Percentiles rank a stretch among this genome's conserved stretches.
Evolutionary conservation across 768 basidiomycete species (phyloP).

Genomic region (Pleurotus tuber-regium): DNA sequence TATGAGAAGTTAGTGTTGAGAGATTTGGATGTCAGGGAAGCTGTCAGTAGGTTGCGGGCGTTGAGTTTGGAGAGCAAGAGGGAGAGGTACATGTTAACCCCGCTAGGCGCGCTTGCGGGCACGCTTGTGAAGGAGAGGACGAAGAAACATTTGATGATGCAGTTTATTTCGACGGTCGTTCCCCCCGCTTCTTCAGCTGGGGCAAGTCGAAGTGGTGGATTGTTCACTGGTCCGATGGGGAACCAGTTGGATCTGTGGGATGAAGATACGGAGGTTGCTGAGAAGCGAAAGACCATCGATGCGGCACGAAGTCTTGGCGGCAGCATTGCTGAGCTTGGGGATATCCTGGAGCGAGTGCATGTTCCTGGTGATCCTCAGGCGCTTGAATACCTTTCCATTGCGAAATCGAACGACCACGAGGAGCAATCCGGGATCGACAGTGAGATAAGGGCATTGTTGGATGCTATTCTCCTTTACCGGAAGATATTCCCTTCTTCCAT

Average conservation of each 20-base stretch:
- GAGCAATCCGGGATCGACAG: constrained; percentile 32
- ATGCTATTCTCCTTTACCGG: constrained; percentile 59
- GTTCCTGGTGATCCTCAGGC: constrained; percentile 30
- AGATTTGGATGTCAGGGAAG: constrained; percentile 51
- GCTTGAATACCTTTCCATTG: constrained; percentile 14
- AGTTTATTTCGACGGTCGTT: constrained; percentile 49
- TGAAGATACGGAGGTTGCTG: constrained; percentile 33
- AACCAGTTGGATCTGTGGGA: background rate
- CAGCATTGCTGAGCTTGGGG: constrained; percentile 47
- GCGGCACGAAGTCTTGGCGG: constrained; percentile 68
- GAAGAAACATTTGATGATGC: constrained; percentile 44
- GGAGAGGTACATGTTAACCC: constrained; percentile 25
- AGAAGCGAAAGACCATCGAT: constrained; percentile 48
- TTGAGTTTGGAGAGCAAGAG: constrained; percentile 14
- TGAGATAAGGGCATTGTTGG: constrained; percentile 53
- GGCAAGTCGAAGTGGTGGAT: background rate
- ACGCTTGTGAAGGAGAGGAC: constrained; percentile 50
- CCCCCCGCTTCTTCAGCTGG: constrained; percentile 2
- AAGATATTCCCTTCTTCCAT: constrained; percentile 48
- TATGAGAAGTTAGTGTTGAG: constrained; percentile 57
- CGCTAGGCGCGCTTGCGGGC: constrained; percentile 50
- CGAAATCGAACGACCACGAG: constrained; percentile 17
- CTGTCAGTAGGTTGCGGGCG: constrained; percentile 35
- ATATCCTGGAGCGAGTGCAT: constrained; percentile 57
- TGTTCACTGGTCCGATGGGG: background rate